A percentile compares a stretch with the other conserved stretches of the same genome.
phyloP scores from a whole-genome alignment of 2,329 filamentous ascomycete species.

The Byssoonygena ceratinophila region DNA sequence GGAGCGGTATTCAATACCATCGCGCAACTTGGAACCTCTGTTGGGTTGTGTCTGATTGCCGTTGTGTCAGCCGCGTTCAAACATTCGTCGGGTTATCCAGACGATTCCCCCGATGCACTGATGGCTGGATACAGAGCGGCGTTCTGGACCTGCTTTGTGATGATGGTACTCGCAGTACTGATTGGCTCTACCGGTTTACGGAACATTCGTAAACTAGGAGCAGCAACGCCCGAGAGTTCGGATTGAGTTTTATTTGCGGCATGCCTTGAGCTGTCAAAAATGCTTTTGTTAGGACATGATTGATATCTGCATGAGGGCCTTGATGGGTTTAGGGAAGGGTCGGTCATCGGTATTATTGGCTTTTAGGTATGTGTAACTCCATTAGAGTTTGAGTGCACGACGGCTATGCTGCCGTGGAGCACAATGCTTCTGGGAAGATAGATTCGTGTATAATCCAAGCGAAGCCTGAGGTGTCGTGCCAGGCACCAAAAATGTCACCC shows the following conservation, averaged over 20 bases:
- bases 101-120: constrained; percentile 6
- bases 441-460: too few relatives aligned
- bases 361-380: neutral
- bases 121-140: constrained; percentile 15
- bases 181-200: constrained; percentile 14
- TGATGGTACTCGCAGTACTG: constrained; percentile 9
- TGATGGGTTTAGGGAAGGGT: too few relatives aligned
- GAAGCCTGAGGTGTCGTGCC: too few relatives aligned
- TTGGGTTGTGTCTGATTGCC: constrained; percentile 44
- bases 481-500: too few relatives aligned
- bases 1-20: constrained; percentile 54
- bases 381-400: neutral
- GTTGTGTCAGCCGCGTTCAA: constrained; percentile 30
- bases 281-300: neutral
- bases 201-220: constrained; percentile 8
- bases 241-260: neutral
- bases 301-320: neutral
- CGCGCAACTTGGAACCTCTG: constrained; percentile 45
- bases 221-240: neutral
- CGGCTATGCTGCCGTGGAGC: neutral
- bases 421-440: neutral
- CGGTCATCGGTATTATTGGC: neutral
- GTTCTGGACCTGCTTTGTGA: constrained; percentile 17
- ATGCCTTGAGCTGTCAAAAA: neutral
- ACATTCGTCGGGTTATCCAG: constrained; percentile 4